A percentile compares a stretch with the other conserved stretches of the same genome.
Conservation (phyloP, 106 monocot genomes). For the Vanilla planifolia region DNA sequence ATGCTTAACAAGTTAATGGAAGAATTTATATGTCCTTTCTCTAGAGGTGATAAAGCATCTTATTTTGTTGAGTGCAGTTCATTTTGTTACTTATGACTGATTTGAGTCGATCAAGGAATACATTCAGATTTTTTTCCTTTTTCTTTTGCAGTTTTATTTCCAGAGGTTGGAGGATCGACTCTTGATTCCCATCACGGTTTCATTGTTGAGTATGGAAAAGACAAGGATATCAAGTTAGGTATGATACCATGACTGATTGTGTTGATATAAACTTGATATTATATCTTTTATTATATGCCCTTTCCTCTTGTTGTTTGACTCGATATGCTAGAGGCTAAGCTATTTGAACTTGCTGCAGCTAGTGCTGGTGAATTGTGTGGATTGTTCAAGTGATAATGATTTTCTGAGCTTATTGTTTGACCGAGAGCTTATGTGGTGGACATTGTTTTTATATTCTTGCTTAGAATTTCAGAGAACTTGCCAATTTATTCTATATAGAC, state of each 20-base stretch:
- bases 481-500: too few species aligned
- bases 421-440: too few species aligned
- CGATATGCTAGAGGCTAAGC: too few species aligned
- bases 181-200: conserved; percentile 91
- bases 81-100: background rate
- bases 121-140: background rate
- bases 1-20: conserved; percentile 96
- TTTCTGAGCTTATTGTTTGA: too few species aligned
- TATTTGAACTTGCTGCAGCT: too few species aligned
- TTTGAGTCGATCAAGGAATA: background rate
- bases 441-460: too few species aligned
- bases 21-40: conserved; percentile 77
- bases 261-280: too few species aligned
- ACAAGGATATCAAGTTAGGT: conserved; percentile 91
- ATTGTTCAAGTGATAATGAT: too few species aligned
- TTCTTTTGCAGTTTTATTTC: conserved; percentile 64
- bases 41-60: conserved; percentile 53
- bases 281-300: too few species aligned
- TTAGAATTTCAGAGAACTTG: too few species aligned
- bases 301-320: too few species aligned
- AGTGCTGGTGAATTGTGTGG: too few species aligned
- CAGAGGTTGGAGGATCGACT: conserved; percentile 85
- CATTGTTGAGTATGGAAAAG: conserved; percentile 93
- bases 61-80: background rate
- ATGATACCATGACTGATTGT: conserved; percentile 9